Evolutionary conservation across 257 asterid species (phyloP).

Genomic region (Osmanthus fragrans): DNA sequence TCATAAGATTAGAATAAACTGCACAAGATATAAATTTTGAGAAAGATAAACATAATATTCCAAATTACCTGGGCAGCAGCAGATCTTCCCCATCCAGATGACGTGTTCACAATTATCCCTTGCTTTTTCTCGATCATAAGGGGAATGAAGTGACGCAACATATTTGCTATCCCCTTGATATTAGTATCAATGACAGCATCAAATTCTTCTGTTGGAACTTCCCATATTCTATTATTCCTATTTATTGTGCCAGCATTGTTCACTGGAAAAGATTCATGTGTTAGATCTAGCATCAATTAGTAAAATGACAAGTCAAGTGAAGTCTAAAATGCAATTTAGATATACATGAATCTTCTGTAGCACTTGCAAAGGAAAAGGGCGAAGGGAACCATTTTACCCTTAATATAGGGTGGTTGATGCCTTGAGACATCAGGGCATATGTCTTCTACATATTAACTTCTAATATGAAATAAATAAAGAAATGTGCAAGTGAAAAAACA

Average conservation of each 20-base stretch:
- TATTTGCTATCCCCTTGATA: conserved; percentile 76
- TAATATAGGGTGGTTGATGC: not conserved
- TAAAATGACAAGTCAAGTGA: not conserved
- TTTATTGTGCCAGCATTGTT: conserved; percentile 97
- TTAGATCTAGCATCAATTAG: conserved; percentile 15
- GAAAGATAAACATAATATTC: conserved; percentile 3
- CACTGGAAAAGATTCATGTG: conserved; percentile 44
- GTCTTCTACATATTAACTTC: not conserved
- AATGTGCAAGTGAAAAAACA: not conserved
- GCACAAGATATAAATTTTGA: conserved; percentile 15
- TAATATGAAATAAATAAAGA: not conserved
- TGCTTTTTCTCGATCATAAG: conserved; percentile 79
- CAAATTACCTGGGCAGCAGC: conserved; percentile 91
- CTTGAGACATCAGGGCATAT: not conserved
- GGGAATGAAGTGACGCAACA: conserved; percentile 88
- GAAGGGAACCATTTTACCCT: not conserved
- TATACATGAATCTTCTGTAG: conserved; percentile 9
- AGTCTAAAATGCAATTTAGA: not conserved
- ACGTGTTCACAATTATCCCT: conserved; percentile 84
- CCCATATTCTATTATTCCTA: conserved; percentile 86
- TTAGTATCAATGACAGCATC: conserved; percentile 88
- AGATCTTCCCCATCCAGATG: conserved; percentile 99
- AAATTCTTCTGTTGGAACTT: conserved; percentile 83
- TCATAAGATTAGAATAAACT: not conserved
- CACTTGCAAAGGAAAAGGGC: conserved; percentile 6